Conservation (phyloP, 768 basidiomycete species). For the Suillus cothurnatus region DNA sequence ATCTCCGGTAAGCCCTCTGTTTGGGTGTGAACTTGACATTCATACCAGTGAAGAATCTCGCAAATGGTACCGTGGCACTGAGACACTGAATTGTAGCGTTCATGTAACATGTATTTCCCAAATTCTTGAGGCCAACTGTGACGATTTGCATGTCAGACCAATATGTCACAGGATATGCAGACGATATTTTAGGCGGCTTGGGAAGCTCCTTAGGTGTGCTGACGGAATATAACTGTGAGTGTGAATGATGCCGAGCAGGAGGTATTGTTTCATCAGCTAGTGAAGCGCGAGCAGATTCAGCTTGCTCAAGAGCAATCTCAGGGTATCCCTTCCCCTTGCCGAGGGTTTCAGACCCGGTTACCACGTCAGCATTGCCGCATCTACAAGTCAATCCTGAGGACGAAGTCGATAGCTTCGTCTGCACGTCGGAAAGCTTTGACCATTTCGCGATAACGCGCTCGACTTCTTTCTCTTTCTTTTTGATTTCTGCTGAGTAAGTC, state of each 20-base stretch:
- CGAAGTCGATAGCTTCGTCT: conserved; percentile 54
- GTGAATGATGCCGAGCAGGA: conserved; percentile 76
- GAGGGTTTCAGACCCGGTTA: conserved; percentile 45
- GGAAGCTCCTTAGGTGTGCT: conserved; percentile 41
- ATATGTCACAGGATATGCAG: conserved; percentile 81
- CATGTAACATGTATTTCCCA: conserved; percentile 99
- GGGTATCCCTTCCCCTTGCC: conserved; percentile 57
- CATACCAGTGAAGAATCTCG: conserved; percentile 86
- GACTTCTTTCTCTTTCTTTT: conserved; percentile 79
- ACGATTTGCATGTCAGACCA: conserved; percentile 84
- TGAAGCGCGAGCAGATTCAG: conserved; percentile 63
- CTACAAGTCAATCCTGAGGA: conserved; percentile 53
- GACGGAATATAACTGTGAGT: conserved; percentile 38
- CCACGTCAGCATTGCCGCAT: conserved; percentile 52
- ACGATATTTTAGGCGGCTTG: conserved; percentile 64
- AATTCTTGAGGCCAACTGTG: conserved; percentile 87
- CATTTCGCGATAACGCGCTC: conserved; percentile 77
- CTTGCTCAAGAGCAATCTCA: conserved; percentile 72
- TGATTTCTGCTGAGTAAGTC: conserved; percentile 70
- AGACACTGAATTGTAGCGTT: conserved; percentile 97
- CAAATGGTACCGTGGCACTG: conserved; percentile 91
- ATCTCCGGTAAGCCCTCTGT: conserved; percentile 2
- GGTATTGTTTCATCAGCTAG: conserved; percentile 75
- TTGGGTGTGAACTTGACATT: conserved; percentile 5
- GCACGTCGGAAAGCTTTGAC: conserved; percentile 69